Evolutionary conservation across 129 eudicot genomes (phyloP).

Genomic region (Helianthus tuberosus): DNA sequence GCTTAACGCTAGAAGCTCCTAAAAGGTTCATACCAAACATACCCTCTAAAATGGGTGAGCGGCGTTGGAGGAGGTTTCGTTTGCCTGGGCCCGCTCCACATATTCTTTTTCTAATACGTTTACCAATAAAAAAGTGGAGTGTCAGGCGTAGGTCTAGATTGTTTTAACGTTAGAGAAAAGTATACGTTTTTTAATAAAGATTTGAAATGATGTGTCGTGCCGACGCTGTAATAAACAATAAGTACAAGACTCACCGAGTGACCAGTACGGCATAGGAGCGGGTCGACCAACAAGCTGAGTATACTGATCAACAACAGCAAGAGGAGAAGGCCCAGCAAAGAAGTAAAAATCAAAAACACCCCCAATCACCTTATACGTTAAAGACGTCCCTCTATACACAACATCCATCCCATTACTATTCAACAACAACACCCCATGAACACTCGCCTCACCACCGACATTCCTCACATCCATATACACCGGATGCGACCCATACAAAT

Average conservation of each 20-base stretch:
- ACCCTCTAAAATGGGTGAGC: too few relatives aligned
- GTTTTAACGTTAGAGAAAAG: too few relatives aligned
- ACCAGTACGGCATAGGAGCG: constrained; percentile 99
- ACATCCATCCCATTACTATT: constrained; percentile 99
- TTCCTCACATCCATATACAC: constrained; percentile 96
- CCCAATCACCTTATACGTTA: constrained; percentile 96
- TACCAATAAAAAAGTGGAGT: too few relatives aligned
- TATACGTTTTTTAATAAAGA: too few relatives aligned
- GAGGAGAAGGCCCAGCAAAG: constrained; percentile 80
- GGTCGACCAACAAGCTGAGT: constrained; percentile 89
- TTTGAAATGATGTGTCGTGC: too few relatives aligned
- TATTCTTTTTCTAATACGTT: too few relatives aligned
- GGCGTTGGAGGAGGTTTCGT: too few relatives aligned
- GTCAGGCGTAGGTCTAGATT: too few relatives aligned
- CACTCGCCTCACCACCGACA: constrained; percentile 52
- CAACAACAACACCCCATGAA: constrained; percentile 83
- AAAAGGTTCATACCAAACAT: too few relatives aligned
- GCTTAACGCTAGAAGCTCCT: too few relatives aligned
- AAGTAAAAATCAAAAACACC: constrained; percentile 96
- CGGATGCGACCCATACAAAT: constrained; percentile 94
- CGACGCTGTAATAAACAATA: too few relatives aligned
- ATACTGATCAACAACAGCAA: constrained; percentile 88
- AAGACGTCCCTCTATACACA: constrained; percentile 69
- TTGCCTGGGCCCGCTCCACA: too few relatives aligned
- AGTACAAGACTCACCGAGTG: constrained; percentile 60